A percentile compares a stretch with the other conserved stretches of the same genome.
These are phyloP conservation scores for Annulohypoxylon maeteangense DNA, from an alignment of 495 filamentous ascomycete genomes.

Conservation along the genomic window DNA sequence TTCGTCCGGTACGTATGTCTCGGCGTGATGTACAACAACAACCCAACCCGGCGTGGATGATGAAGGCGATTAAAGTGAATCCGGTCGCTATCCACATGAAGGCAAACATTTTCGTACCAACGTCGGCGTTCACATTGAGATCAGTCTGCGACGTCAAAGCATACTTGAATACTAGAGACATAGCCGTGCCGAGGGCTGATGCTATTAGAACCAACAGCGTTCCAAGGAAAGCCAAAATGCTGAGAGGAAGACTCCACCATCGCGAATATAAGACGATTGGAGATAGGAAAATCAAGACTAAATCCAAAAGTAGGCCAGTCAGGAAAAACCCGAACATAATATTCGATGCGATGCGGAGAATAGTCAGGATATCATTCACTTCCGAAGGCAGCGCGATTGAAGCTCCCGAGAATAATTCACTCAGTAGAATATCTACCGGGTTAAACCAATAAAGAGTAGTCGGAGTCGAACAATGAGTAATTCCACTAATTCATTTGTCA, in stretches of 20 bases:
- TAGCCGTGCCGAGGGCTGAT: conserved; percentile 78
- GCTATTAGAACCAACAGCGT: conserved; percentile 75
- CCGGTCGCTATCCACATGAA: conserved; percentile 89
- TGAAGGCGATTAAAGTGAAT: conserved; percentile 72
- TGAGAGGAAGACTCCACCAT: conserved; percentile 58
- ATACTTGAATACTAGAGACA: conserved; percentile 80
- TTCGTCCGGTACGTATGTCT: conserved; percentile 66
- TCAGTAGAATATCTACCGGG: conserved; percentile 80
- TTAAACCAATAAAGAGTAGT: conserved; percentile 86
- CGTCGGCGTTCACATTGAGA: conserved; percentile 76
- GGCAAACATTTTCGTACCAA: conserved; percentile 80
- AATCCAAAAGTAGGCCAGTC: conserved; percentile 70
- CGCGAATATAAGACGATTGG: conserved; percentile 56
- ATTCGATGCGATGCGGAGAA: conserved; percentile 81
- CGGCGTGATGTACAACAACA: conserved; percentile 75
- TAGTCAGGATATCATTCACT: conserved; percentile 74
- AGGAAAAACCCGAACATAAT: conserved; percentile 94
- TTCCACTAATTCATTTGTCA: conserved; percentile 59
- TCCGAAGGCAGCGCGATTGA: conserved; percentile 82
- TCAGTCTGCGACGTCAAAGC: conserved; percentile 71
- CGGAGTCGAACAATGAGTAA: conserved; percentile 78
- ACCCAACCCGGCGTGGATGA: conserved; percentile 75
- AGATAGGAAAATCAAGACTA: conserved; percentile 63
- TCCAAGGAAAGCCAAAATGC: conserved; percentile 72
- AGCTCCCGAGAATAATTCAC: conserved; percentile 82